These are phyloP conservation scores for Thielaviopsis musarum DNA, from an alignment of 2,329 filamentous ascomycete genomes.

Conservation along the genomic window DNA sequence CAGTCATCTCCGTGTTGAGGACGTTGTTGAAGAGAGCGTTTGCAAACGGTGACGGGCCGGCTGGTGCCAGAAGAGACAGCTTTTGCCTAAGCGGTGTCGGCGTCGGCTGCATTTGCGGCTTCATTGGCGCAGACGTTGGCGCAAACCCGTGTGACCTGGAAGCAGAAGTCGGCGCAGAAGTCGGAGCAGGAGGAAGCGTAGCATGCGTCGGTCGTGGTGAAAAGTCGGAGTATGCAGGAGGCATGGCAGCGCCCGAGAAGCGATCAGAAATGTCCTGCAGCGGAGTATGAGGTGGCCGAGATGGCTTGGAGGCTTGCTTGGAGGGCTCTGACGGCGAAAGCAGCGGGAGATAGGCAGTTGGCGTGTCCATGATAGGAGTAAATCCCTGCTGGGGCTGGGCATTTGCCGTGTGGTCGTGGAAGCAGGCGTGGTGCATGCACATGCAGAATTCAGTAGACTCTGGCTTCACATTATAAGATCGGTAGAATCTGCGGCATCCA, in stretches of 20 bases:
- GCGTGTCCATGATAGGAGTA: slow-evolving; percentile 12
- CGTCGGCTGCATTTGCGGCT: neutral
- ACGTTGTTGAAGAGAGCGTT: slow-evolving; percentile 3
- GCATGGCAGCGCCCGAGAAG: slow-evolving; percentile 20
- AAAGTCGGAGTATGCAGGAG: slow-evolving; percentile 14
- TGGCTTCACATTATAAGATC: slow-evolving; percentile 24
- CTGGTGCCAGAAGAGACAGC: neutral
- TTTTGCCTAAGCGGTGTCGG: neutral
- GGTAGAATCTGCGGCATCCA: slow-evolving; percentile 42
- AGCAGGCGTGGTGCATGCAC: slow-evolving; percentile 47
- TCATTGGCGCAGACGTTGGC: neutral
- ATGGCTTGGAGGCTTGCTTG: slow-evolving; percentile 16
- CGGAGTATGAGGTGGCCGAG: slow-evolving; percentile 16
- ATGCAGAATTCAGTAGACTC: slow-evolving; percentile 38
- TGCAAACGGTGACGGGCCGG: neutral
- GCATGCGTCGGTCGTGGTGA: neutral
- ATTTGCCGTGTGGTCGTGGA: slow-evolving; percentile 31
- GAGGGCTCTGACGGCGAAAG: slow-evolving; percentile 30
- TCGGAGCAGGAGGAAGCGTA: neutral
- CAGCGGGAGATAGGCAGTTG: slow-evolving; percentile 14
- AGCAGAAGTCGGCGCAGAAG: neutral
- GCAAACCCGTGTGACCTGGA: neutral
- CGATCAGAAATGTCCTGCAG: slow-evolving; percentile 30
- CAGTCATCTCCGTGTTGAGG: slow-evolving; percentile 17
- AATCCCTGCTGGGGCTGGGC: neutral